Conservation (phyloP, 202 grass and related monocot species). For the Schoenoplectus tabernaemontani region DNA sequence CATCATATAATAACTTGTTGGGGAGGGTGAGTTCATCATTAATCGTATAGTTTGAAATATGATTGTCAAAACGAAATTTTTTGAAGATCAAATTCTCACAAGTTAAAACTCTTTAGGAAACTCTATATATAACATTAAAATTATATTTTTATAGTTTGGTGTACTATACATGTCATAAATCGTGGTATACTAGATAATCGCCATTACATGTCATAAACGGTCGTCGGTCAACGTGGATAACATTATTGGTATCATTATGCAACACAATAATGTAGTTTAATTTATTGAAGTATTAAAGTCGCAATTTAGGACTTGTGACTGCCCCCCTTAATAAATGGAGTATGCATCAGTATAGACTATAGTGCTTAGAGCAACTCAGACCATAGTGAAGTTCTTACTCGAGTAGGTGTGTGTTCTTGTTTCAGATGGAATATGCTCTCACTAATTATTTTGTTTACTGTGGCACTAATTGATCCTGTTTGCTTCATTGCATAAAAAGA, state of each 20-base stretch:
- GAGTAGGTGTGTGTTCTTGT: background rate
- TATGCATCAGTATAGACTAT: background rate
- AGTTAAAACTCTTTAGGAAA: no score
- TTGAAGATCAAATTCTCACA: no score
- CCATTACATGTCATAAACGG: background rate
- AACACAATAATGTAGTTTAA: slow-evolving; percentile 7
- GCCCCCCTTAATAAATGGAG: background rate
- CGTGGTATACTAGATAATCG: background rate
- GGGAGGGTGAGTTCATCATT: no score
- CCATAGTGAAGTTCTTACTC: background rate
- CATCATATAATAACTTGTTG: no score
- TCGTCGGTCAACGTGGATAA: background rate
- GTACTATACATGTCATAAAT: background rate
- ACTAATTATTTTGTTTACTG: background rate
- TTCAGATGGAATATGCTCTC: background rate
- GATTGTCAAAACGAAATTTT: no score
- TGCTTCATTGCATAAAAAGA: background rate
- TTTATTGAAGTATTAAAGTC: slow-evolving; percentile 18
- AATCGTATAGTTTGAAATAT: no score
- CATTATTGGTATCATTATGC: slow-evolving; percentile 8
- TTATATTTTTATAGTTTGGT: background rate
- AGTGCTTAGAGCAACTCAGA: background rate
- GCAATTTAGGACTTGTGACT: background rate
- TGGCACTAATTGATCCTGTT: background rate
- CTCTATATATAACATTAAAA: no score